Evolutionary conservation across 768 basidiomycete species (phyloP).

Genomic region (Mycena amicta): DNA sequence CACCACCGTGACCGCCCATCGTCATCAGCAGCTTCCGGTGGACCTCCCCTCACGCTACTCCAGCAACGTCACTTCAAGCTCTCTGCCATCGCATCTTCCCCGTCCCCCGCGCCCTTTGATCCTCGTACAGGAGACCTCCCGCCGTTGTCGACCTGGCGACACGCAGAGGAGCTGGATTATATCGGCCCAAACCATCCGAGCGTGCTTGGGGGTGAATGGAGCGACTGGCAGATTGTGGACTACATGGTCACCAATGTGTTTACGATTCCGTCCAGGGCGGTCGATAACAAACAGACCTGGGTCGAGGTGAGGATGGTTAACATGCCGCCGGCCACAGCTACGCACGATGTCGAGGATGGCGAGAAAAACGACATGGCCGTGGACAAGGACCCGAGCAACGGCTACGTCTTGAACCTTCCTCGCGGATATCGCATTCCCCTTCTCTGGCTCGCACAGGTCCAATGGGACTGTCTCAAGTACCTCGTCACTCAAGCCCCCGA

Average conservation of each 20-base stretch:
- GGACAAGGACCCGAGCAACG: background rate
- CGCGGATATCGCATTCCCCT: constrained; percentile 21
- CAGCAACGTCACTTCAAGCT: constrained; percentile 14
- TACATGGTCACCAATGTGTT: constrained; percentile 21
- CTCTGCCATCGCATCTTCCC: constrained; percentile 19
- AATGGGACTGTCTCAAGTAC: constrained; percentile 20
- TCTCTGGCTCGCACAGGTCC: constrained; percentile 16
- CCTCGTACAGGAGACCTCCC: constrained; percentile 6
- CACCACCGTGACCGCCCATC: too few species aligned
- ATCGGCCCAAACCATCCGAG: constrained; percentile 13
- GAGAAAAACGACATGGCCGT: background rate
- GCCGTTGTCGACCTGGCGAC: constrained; percentile 17
- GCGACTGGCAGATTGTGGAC: constrained; percentile 9
- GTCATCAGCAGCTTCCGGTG: too few species aligned
- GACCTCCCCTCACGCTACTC: background rate
- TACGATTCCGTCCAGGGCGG: constrained; percentile 17
- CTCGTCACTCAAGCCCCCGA: constrained; percentile 14
- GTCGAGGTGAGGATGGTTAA: constrained; percentile 14
- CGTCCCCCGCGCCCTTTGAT: constrained; percentile 16
- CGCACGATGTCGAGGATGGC: too few species aligned
- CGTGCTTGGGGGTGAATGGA: constrained; percentile 8
- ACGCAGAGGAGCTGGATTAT: constrained; percentile 12
- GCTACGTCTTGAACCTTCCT: constrained; percentile 8
- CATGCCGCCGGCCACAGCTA: background rate
- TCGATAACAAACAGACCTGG: constrained; percentile 19